Conservation (phyloP, 1,284 basidiomycete species). For the Spongiforma sp. region DNA sequence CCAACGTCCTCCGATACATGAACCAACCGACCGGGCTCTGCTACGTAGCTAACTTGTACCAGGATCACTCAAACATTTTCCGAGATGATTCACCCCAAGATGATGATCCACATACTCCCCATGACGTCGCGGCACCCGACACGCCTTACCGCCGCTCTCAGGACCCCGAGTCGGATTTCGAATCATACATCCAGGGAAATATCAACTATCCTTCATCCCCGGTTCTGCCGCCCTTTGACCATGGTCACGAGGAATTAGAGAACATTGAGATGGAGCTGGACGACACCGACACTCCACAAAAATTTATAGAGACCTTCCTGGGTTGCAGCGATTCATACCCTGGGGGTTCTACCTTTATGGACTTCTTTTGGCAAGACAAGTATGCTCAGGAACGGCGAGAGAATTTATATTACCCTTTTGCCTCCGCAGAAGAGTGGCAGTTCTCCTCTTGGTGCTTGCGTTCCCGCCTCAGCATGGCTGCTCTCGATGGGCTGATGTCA, state of each 20-base stretch:
- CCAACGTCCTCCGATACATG: slow-evolving; percentile 10
- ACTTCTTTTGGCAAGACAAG: not conserved
- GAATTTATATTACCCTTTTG: not conserved
- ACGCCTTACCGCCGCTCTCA: too few species aligned
- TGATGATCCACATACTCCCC: too few species aligned
- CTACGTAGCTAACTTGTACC: not conserved
- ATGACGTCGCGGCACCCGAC: too few species aligned
- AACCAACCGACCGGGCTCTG: slow-evolving; percentile 8
- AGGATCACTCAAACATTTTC: not conserved
- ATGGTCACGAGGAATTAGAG: too few species aligned
- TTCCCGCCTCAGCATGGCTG: not conserved
- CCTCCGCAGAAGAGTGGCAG: not conserved
- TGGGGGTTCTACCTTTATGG: slow-evolving; percentile 1
- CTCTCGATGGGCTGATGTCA: not conserved
- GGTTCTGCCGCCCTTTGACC: too few species aligned
- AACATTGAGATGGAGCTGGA: not conserved
- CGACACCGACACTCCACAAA: not conserved
- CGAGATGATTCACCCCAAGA: too few species aligned
- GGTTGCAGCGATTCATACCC: not conserved
- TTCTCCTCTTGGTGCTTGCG: not conserved
- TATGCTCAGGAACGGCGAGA: not conserved
- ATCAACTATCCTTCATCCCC: too few species aligned
- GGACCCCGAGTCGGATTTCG: too few species aligned
- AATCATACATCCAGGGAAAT: too few species aligned
- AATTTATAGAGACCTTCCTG: not conserved